phyloP scores from a whole-genome alignment of 2,329 filamentous ascomycete species.

The Leptographium procerum region DNA sequence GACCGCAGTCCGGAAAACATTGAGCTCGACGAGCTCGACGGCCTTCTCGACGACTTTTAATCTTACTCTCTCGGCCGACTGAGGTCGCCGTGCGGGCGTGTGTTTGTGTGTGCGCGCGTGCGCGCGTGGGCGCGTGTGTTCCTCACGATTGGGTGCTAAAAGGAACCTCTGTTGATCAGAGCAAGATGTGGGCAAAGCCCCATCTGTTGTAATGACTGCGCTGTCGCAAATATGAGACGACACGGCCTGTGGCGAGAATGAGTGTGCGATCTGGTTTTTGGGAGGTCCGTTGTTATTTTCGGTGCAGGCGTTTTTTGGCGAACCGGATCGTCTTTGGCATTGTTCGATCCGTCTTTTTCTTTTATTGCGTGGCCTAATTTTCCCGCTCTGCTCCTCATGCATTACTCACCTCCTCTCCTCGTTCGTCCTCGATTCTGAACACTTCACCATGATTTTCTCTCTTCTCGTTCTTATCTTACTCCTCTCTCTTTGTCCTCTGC shows the following conservation, averaged over 20 bases:
- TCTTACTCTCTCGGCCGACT: background rate
- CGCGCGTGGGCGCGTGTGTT: background rate
- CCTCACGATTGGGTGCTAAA: background rate
- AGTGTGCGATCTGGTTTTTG: background rate
- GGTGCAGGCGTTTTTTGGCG: background rate
- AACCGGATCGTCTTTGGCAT: background rate
- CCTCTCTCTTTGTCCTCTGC: background rate
- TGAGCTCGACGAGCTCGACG: slow-evolving; percentile 86
- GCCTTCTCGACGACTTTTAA: slow-evolving; percentile 67
- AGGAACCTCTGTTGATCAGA: slow-evolving; percentile 1
- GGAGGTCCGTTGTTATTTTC: background rate
- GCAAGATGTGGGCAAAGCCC: background rate
- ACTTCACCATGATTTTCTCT: background rate
- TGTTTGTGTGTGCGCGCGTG: background rate
- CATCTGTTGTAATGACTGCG: background rate
- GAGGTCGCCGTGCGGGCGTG: background rate
- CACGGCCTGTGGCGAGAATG: background rate
- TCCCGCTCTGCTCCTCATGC: background rate
- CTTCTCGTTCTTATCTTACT: background rate
- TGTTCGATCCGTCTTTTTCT: background rate
- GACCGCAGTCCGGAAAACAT: slow-evolving; percentile 76
- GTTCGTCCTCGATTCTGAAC: background rate
- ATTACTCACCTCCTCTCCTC: background rate
- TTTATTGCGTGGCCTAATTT: no score
- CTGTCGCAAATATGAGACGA: background rate